phyloP scores from a whole-genome alignment of 169 alveolate genomes.

The Plasmodium relictum region DNA sequence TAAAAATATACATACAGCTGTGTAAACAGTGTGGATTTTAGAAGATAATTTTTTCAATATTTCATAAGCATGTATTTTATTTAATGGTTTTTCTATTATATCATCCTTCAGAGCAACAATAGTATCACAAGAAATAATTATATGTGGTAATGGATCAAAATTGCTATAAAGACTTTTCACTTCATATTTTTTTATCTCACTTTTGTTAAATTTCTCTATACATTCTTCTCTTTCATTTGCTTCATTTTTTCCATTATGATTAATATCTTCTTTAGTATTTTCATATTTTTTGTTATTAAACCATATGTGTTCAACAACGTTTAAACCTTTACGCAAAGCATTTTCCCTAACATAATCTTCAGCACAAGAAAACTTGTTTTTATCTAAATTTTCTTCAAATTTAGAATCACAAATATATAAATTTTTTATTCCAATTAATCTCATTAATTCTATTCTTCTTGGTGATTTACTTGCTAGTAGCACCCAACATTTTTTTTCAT shows the following conservation, averaged over 20 bases:
- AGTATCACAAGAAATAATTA: conserved; percentile 81
- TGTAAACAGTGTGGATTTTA: conserved; percentile 75
- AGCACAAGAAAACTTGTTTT: conserved; percentile 64
- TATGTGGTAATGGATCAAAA: conserved; percentile 49
- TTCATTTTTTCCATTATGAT: neutral
- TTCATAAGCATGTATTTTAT: conserved; percentile 79
- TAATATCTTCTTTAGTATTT: neutral
- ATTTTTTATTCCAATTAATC: conserved; percentile 56
- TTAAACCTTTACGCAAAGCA: conserved; percentile 83
- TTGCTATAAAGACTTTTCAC: conserved; percentile 22
- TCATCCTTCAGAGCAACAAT: conserved; percentile 74
- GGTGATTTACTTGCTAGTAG: conserved; percentile 74
- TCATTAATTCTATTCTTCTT: conserved; percentile 64
- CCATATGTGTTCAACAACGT: conserved; percentile 81
- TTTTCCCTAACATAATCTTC: conserved; percentile 83
- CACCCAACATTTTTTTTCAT: conserved; percentile 46
- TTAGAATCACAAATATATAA: conserved; percentile 77
- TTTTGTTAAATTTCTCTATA: neutral
- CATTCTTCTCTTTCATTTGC: neutral
- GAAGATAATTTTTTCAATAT: conserved; percentile 77
- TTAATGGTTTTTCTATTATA: conserved; percentile 84
- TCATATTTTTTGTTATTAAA: neutral
- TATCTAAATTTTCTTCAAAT: conserved; percentile 84
- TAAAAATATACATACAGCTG: conserved; percentile 83
- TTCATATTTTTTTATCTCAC: conserved; percentile 3